Evolutionary conservation across 2,329 filamentous ascomycete species (phyloP), one percentile per base, ranked within the genome.

Genomic region (Sporothrix variecibatus): DNA sequence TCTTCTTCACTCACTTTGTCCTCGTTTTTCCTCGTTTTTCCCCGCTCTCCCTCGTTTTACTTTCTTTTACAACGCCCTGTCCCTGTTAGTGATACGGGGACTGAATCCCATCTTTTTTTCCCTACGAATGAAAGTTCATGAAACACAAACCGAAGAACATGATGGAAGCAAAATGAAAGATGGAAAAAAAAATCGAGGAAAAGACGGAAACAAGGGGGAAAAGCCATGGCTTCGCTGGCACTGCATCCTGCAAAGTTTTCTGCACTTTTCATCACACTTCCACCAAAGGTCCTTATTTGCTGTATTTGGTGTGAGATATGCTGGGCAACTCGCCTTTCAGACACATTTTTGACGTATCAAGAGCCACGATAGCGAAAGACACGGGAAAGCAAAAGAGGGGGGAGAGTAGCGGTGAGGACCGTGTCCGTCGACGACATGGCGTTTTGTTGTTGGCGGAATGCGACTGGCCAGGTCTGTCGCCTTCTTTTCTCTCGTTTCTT

Each of bases 201-300:
- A 43, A 67, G 17, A 43, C 9, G 20, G 28, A n/a, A 58, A 46
- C 38, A 31, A 67, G 17, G 28, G 56, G 43, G 15, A 68, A 34
- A 58, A 34, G 49, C 17, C 38, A 53, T 23, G 17, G 28, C 58
- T 62, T 67, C 28, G 71, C 20, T 72, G 71, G 71, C 73, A 58
- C 26, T 43, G 43, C 65, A 67, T 49, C n/a, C 26, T 49, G 34
- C 62, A 68, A 49, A 26, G 17, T 68, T 73, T 12, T 12, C 49
- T 73, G 49, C 51, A 73, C 31, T 49, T 64, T 28, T 72, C 46
- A 43, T 72, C 71, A 72, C 71, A 65, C 12, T 53, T 53, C 26
- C 56, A 20, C 26, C 34, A 43, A n/a, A 23, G 28, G 3, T 12
- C 58, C 58, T 64, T 40, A 26, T 38, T 31, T 38, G 31, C 17